phyloP scores from a whole-genome alignment of 805 yeast species.

The Teunomyces kruisii region DNA sequence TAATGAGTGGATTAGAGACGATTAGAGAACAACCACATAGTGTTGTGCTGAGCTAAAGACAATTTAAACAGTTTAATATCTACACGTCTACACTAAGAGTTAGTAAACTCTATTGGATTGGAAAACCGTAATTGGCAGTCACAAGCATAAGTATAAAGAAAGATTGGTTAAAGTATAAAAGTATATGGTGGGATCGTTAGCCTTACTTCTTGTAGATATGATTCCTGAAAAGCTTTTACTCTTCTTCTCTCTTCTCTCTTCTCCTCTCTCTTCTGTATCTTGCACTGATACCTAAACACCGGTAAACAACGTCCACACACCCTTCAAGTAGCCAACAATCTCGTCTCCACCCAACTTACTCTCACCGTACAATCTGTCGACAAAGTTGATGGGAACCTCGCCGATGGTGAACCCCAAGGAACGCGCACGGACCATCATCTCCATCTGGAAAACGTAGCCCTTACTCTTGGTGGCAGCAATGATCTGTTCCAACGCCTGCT shows the following conservation, averaged over 20 bases:
- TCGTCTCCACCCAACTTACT: conserved; percentile 79
- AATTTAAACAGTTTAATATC: too few relatives aligned
- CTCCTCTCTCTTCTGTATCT: neutral
- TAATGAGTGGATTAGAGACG: too few relatives aligned
- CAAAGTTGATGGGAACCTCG: conserved; percentile 77
- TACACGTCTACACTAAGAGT: too few relatives aligned
- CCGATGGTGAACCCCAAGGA: conserved; percentile 71
- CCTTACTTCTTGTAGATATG: too few relatives aligned
- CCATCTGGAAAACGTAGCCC: conserved; percentile 87
- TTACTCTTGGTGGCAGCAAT: conserved; percentile 68
- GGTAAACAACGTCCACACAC: conserved; percentile 69
- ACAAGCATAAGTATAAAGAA: too few relatives aligned
- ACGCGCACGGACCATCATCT: conserved; percentile 82
- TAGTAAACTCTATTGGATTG: too few relatives aligned
- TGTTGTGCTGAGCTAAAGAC: too few relatives aligned
- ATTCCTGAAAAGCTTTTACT: too few relatives aligned
- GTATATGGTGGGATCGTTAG: too few relatives aligned
- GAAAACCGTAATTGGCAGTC: too few relatives aligned
- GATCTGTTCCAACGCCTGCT: conserved; percentile 62
- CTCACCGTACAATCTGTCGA: conserved; percentile 78
- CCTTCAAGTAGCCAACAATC: conserved; percentile 73
- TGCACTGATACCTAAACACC: conserved; percentile 40
- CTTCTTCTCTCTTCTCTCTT: neutral
- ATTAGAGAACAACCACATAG: too few relatives aligned
- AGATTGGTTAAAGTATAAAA: too few relatives aligned